Evolutionary conservation across 176 grass and related monocot genomes (phyloP), one percentile per base, ranked within the genome.

Genomic region (Guadua angustifolia): DNA sequence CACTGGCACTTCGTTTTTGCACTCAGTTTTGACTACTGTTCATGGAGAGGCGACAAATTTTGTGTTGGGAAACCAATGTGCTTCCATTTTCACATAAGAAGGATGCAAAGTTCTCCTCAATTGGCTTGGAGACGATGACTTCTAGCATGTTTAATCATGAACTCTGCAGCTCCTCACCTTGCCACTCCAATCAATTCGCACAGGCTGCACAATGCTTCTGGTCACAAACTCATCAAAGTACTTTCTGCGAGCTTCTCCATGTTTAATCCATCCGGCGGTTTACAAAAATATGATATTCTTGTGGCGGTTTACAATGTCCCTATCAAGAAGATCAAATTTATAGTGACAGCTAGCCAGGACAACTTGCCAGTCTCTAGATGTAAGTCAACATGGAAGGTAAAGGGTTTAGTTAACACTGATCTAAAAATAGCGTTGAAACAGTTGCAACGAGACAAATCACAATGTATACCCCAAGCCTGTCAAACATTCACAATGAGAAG

Each of bases 91-190:
- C 43, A 18, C 13, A 39, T 24, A 80, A 38, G 3, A 29, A 29
- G 29, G 65, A 64, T 1, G 78, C 66, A 38, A 89, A 84, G 26
- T 75, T 89, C 64, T 89, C 74, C 64, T 89, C 74, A 50, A 50
- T 21, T 52, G 87, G 44, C 51, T 73, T 79, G 26, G 50, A 64
- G 14, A 72, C 29, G 32, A 89, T 84, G 44, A 84, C 65, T 18
- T 89, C 81, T 13, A 79, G 65, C 72, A 84, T 89, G n/a, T n/a
- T n/a, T 21, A 84, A 79, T 79, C 63, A 80, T 89, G 71, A 12
- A 89, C 73, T 36, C 24, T 22, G 46, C 62, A 84, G 21, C 14
- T 52, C 42, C 71, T 83, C 38, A 89, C 75, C 55, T 74, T 52
- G 18, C 87, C 74, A 52, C 11, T 40, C 22, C 19, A 10, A 79